Base-by-base conservation (phyloP, 257 asterid species). In the Agastache rugosa region DNA sequence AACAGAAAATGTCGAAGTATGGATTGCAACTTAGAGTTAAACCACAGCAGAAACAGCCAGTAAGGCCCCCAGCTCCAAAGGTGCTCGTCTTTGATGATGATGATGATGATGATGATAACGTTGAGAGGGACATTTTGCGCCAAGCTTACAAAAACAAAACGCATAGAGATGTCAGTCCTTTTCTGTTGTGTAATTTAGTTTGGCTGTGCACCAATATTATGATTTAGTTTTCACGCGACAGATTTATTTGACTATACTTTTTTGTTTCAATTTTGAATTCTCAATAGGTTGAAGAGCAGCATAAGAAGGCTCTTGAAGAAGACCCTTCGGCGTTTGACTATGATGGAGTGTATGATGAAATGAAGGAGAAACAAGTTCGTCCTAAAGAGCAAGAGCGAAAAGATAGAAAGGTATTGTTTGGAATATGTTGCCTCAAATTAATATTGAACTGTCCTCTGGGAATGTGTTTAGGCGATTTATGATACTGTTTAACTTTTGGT, bases 221-320 rank as follows among this genome's bases (percentile, higher is more conserved):
- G 35, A 11, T 55, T 55, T 56, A 3, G n/a, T 48, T 55, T 20
- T 39, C 19, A 53, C 25, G 16, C 8, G 69, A 25, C 25, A 3
- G 31, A 27, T 37, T 75, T 65, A 41, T 37, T 50, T 66, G 45
- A 22, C 9, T 42, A 10, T 67, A 14, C 27, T 4, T 41, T 34
- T 15, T 12, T 41, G 25, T 44, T 79, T 51, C 8, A 2, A n/a
- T 17, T 67, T 61, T 74, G 37, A 47, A 23, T 53, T 64, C 12
- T 63, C 47, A 29, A 67, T 60, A 91, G 98, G 77, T 90, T 79
- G 98, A 93, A 67, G 97, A 91, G 83, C 93, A 82, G 83, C 97
- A 93, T 71, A 87, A 91, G 87, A 93, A 90, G 85, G 89, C 97
- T 76, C 85, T 93, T 53, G 95, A 90, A 79, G 97, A 93, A 90